Percentiles rank a stretch among this genome's conserved stretches.
Evolutionary conservation across 768 basidiomycete genomes (phyloP).

Genomic region (Lentinula sp.): DNA sequence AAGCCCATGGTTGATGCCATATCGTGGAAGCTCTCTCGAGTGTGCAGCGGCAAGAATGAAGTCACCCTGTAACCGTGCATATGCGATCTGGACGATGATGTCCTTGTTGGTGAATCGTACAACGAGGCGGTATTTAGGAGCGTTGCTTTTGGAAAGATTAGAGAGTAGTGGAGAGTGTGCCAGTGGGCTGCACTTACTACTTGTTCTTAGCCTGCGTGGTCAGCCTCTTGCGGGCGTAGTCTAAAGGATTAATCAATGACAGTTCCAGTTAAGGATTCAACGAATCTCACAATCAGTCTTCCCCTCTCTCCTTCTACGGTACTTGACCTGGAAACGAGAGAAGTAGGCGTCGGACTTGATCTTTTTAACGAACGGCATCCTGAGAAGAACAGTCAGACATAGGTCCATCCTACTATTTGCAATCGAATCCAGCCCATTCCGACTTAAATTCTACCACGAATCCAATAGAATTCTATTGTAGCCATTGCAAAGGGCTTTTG

Average conservation of each 20-base stretch:
- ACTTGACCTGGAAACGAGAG: slow-evolving; percentile 98
- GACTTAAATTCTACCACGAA: not conserved
- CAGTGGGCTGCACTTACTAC: slow-evolving; percentile 50
- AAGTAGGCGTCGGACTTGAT: slow-evolving; percentile 97
- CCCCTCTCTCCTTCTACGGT: slow-evolving; percentile 94
- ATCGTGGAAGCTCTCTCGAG: slow-evolving; percentile 88
- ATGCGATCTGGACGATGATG: slow-evolving; percentile 92
- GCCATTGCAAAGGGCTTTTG: not conserved
- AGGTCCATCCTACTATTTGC: not conserved
- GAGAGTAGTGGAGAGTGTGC: not conserved
- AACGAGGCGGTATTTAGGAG: slow-evolving; percentile 96
- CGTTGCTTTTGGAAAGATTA: slow-evolving; percentile 49
- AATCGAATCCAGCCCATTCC: not conserved
- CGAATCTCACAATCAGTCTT: slow-evolving; percentile 89
- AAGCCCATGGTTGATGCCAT: slow-evolving; percentile 96
- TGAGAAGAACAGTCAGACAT: slow-evolving; percentile 14
- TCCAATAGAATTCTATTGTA: not conserved
- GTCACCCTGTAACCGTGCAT: slow-evolving; percentile 97
- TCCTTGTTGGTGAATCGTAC: slow-evolving; percentile 99
- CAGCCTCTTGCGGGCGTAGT: slow-evolving; percentile 97
- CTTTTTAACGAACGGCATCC: slow-evolving; percentile 97
- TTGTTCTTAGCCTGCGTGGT: slow-evolving; percentile 99
- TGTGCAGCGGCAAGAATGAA: slow-evolving; percentile 85
- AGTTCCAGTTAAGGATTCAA: not conserved
- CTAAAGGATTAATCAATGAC: slow-evolving; percentile 30